These are phyloP conservation scores for Coemansia sp. DNA, from an alignment of 192 early-diverging fungal genomes.

Conservation along the genomic window DNA sequence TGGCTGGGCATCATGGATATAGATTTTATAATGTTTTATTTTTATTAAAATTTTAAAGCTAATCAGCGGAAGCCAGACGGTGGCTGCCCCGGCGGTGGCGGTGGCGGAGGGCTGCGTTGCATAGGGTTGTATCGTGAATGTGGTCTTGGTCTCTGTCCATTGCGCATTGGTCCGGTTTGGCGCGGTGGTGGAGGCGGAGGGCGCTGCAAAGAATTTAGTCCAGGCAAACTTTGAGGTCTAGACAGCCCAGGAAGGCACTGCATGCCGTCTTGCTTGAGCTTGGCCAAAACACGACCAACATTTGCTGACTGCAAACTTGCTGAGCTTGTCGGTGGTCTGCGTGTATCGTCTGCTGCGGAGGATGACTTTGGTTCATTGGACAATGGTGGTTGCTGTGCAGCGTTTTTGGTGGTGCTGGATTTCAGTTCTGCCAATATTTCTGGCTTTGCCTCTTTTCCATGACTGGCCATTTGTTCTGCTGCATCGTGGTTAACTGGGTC, in stretches of 20 bases:
- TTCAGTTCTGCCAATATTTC: neutral
- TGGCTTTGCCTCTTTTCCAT: neutral
- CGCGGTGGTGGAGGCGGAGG: conserved; percentile 11
- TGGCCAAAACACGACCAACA: conserved; percentile 39
- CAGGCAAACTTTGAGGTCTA: neutral
- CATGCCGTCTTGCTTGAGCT: conserved; percentile 31
- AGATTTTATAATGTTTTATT: conserved; percentile 1
- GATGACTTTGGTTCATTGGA: neutral
- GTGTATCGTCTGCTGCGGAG: neutral
- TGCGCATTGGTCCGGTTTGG: conserved; percentile 22
- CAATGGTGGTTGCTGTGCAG: neutral
- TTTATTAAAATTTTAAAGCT: neutral
- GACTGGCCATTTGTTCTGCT: conserved; percentile 19
- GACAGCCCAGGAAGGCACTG: conserved; percentile 23
- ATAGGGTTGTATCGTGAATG: conserved; percentile 42
- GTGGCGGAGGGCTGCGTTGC: conserved; percentile 23
- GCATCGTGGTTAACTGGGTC: conserved; percentile 19
- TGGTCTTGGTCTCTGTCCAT: conserved; percentile 10
- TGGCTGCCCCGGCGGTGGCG: neutral
- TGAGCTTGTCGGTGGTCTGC: conserved; percentile 1
- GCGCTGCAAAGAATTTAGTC: neutral
- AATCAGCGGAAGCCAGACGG: neutral
- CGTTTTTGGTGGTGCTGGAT: no score
- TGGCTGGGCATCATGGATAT: conserved; percentile 45
- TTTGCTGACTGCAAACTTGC: conserved; percentile 34